Base-by-base conservation (phyloP, 257 asterid genomes). In the Craterostigma plantagineum region DNA sequence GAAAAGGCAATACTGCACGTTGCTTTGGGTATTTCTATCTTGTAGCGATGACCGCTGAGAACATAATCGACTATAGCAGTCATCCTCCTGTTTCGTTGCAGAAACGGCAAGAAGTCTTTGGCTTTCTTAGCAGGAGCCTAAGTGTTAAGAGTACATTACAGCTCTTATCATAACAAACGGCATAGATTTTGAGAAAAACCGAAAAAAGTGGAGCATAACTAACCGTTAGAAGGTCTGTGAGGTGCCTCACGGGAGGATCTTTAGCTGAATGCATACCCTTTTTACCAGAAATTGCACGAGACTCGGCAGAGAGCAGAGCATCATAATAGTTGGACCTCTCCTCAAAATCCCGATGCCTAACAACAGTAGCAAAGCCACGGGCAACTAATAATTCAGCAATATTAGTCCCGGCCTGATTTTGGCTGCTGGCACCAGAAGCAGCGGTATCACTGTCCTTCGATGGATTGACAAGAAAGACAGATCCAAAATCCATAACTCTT, bases 291-390 rank as follows among this genome's bases (percentile, higher is more conserved):
- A 50, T 51, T 43, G 99, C 99, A 33, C 99, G 91, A 10, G 92
- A 68, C 63, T 77, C 92, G 50, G 99, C 95, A 41, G 94, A 65
- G 16, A 79, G 79, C 46, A 90, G 94, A 33, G 76, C 83, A 56
- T 90, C 99, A 44, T 90, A 90, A 52, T 67, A 63, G 52, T 83
- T 83, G 35, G 99, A 90, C 45, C 99, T 73, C 63, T 90, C 99
- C 69, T 90, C 99, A 33, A 90, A 90, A 69, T 90, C 99, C 38
- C 99, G 79, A 56, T 90, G 99, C 63, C 86, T 83, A 60, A 90
- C 77, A 45, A 83, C 94, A 49, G 82, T 63, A 42, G 99, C 99
- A 50, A 58, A 75, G 41, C 99, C 99, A 54, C 99, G 91, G 64
- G 69, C 70, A 54, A 90, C 81, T 63, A 90, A 57, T 53, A 90